Base-by-base conservation (phyloP, 2,329 filamentous ascomycete species). In the Onygenales sp. region DNA sequence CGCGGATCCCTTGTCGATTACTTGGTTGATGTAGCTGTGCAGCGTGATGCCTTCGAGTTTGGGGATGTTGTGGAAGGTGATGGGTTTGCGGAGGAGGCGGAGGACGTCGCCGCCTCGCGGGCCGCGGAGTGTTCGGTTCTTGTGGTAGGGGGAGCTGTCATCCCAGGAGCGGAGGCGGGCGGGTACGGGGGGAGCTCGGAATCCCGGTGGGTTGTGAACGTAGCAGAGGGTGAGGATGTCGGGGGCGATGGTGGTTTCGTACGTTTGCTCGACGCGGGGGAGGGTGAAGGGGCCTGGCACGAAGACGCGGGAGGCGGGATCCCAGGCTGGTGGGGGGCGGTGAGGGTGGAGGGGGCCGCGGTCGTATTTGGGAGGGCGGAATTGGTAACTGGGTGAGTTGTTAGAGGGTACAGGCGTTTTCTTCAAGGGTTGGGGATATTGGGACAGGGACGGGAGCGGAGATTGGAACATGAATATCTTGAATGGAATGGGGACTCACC, bases 331-430 rank as follows among this genome's bases (percentile, higher is more conserved):
- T n/a, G 89, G 92, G 55, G 89, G 87, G 74, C 95, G 89, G 64
- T 96, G 84, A 50, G 93, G 93, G 69, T 97, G 91, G 27, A 97
- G 79, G 59, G 91, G 91, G 54, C 93, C 93, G 65, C 92, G 88
- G 71, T 95, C 85, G 79, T 91, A 98, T 75, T 92, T 93, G 58
- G 93, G 93, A 50, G 92, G 86, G 59, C 91, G 89, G 72, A 87
- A 97, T 72, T 95, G 88, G 75, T 97, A 98, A 79, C 92, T 95
- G 57, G 32, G 56, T 50, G 51, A 14, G 32, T 44, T 45, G 14
- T n/a, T 38, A 38, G 49, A 27, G 38, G 35, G 42, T 50, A 33
- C 21, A n/a, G 48, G 50, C 35, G 17, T 41, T 59, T 53, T 27
- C 3, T 5, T 3, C 1, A 27, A 27, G 21, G 21, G 21, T 27